These are phyloP conservation scores for Jamesozyma rosinii DNA, from an alignment of 805 yeast species.

Conservation along the genomic window DNA sequence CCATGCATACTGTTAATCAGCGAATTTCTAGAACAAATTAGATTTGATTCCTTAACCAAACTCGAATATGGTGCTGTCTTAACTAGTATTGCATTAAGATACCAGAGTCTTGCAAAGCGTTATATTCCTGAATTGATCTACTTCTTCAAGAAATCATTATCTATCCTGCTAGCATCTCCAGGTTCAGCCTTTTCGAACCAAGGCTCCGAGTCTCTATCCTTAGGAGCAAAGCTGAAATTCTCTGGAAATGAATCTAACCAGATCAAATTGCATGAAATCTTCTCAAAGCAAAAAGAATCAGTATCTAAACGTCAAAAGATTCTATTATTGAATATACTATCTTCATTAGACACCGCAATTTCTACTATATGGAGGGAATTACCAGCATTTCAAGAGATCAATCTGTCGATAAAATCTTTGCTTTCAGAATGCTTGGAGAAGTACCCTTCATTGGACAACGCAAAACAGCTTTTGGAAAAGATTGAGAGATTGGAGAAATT, in stretches of 20 bases:
- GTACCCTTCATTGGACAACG: slow-evolving; percentile 29
- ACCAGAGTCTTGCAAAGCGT: slow-evolving; percentile 75
- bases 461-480: slow-evolving; percentile 35
- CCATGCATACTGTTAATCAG: slow-evolving; percentile 69
- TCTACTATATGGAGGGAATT: slow-evolving; percentile 51
- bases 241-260: slow-evolving; percentile 5
- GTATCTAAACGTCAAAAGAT: slow-evolving; percentile 9
- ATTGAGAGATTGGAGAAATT: slow-evolving; percentile 43
- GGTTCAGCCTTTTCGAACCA: slow-evolving; percentile 11
- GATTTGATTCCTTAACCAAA: slow-evolving; percentile 32
- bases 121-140: slow-evolving; percentile 67
- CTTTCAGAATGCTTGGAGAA: slow-evolving; percentile 34
- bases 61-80: slow-evolving; percentile 56
- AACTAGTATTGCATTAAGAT: slow-evolving; percentile 54
- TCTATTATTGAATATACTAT: slow-evolving; percentile 24
- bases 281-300: slow-evolving; percentile 26
- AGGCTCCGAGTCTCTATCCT: slow-evolving; percentile 13
- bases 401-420: slow-evolving; percentile 38
- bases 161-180: slow-evolving; percentile 29
- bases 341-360: slow-evolving; percentile 26
- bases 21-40: slow-evolving; percentile 53
- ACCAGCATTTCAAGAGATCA: slow-evolving; percentile 51
- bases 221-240: slow-evolving; percentile 11
- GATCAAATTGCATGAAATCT: slow-evolving; percentile 20
- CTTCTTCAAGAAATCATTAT: slow-evolving; percentile 46